Conservation (phyloP, 1,139 yeast genomes). For the Taphrina communis region DNA sequence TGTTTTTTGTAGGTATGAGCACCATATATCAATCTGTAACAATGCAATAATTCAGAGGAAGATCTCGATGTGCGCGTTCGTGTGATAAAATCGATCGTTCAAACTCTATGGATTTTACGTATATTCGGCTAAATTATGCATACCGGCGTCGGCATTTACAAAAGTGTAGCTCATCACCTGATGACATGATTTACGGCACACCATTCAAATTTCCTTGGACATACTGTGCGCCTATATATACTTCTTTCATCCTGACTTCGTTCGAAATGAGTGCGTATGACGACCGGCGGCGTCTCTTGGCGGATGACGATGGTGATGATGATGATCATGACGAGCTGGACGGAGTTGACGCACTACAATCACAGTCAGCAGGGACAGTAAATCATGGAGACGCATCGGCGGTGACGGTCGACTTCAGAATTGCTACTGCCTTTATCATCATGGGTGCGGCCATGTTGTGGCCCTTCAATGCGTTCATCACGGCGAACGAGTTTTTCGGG, state of each 20-base stretch:
- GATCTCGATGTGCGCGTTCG: too few relatives aligned
- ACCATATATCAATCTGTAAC: neutral
- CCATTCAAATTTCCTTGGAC: neutral
- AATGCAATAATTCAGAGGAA: too few relatives aligned
- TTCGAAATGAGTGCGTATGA: neutral
- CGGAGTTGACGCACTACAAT: neutral
- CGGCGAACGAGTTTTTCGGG: slow-evolving; percentile 83
- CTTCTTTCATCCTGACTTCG: neutral
- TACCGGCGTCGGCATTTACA: neutral
- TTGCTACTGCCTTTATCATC: slow-evolving; percentile 26
- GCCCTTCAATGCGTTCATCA: slow-evolving; percentile 96
- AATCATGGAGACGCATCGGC: too few relatives aligned
- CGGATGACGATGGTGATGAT: slow-evolving; percentile 9
- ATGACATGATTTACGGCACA: too few relatives aligned
- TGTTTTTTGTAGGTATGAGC: neutral
- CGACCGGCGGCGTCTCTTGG: slow-evolving; percentile 10
- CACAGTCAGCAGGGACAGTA: neutral
- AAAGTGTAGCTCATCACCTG: neutral
- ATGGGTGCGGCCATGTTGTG: slow-evolving; percentile 68
- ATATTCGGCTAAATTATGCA: neutral
- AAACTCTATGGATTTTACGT: too few relatives aligned
- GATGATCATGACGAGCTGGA: slow-evolving; percentile 11
- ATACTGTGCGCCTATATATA: too few relatives aligned
- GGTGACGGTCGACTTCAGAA: neutral
- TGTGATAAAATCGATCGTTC: too few relatives aligned